Conservation (phyloP, 495 filamentous ascomycete genomes). For the Aspergillus sclerotioniger region DNA sequence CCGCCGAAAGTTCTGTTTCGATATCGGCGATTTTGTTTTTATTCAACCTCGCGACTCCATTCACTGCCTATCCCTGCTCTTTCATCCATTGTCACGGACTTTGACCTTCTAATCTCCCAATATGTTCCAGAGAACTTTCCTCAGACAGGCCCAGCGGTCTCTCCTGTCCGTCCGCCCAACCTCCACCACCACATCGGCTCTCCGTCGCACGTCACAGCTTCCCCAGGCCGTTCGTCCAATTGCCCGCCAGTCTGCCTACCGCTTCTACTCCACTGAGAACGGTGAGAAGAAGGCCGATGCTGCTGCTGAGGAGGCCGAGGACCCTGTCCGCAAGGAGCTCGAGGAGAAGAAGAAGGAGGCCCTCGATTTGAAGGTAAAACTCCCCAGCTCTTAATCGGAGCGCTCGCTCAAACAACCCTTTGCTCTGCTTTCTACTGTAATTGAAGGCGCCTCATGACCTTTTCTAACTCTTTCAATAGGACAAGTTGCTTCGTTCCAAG, state of each 20-base stretch:
- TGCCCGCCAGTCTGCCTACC: conserved; percentile 27
- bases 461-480: conserved; percentile 50
- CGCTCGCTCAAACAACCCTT: neutral
- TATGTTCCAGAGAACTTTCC: conserved; percentile 47
- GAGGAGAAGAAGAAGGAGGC: conserved; percentile 83
- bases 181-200: conserved; percentile 30
- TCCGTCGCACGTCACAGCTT: conserved; percentile 39
- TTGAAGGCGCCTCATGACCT: too few species aligned
- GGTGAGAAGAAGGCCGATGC: conserved; percentile 35
- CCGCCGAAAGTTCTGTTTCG: conserved; percentile 23
- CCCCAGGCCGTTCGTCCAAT: conserved; percentile 34
- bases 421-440: neutral
- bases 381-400: conserved; percentile 1
- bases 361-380: conserved; percentile 77
- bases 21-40: conserved; percentile 7
- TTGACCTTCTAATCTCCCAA: conserved; percentile 18
- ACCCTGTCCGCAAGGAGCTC: conserved; percentile 60
- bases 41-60: conserved; percentile 5
- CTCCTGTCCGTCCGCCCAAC: conserved; percentile 34
- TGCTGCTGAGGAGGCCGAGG: conserved; percentile 40
- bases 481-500: conserved; percentile 86
- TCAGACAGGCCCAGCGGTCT: conserved; percentile 46
- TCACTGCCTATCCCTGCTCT: neutral
- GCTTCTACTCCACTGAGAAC: conserved; percentile 45
- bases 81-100: conserved; percentile 8